These are phyloP conservation scores for Gryganskiella cystojenkinii DNA, from an alignment of 192 early-diverging fungal genomes.

Conservation along the genomic window DNA sequence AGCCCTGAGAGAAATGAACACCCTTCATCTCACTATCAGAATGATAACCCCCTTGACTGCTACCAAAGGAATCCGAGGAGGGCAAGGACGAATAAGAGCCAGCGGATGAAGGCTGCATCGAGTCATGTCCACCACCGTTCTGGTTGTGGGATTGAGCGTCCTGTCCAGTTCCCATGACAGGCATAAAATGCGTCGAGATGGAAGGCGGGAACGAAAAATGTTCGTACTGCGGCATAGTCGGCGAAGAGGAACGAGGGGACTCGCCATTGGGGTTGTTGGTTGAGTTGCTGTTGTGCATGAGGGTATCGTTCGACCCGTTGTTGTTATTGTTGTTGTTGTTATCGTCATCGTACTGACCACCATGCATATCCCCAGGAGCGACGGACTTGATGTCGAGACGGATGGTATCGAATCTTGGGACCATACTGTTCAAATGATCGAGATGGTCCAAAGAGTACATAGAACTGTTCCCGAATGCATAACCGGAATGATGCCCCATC, in stretches of 20 bases:
- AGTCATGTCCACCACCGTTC: conserved; percentile 1
- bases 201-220: conserved; percentile 46
- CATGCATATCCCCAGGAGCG: conserved; percentile 40
- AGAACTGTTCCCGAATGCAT: conserved; percentile 33
- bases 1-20: conserved; percentile 32
- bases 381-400: conserved; percentile 49
- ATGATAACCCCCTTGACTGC: conserved; percentile 11
- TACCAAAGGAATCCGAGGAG: conserved; percentile 20
- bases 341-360: conserved; percentile 29
- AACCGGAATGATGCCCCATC: conserved; percentile 34
- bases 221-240: conserved; percentile 44
- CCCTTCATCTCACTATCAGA: conserved; percentile 35
- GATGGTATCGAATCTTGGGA: conserved; percentile 39
- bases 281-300: conserved; percentile 27
- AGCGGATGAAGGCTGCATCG: conserved; percentile 8
- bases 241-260: conserved; percentile 36
- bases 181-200: conserved; percentile 45
- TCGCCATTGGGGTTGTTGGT: conserved; percentile 38
- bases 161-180: conserved; percentile 23
- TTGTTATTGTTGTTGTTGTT: too few species aligned
- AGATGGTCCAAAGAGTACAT: conserved; percentile 48
- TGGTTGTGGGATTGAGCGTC: conserved; percentile 9
- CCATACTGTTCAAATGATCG: conserved; percentile 42
- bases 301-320: too few species aligned
- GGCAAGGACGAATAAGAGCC: conserved; percentile 7